Evolutionary conservation across 2,329 filamentous ascomycete species (phyloP).

Genomic region (Coleophoma crateriformis): DNA sequence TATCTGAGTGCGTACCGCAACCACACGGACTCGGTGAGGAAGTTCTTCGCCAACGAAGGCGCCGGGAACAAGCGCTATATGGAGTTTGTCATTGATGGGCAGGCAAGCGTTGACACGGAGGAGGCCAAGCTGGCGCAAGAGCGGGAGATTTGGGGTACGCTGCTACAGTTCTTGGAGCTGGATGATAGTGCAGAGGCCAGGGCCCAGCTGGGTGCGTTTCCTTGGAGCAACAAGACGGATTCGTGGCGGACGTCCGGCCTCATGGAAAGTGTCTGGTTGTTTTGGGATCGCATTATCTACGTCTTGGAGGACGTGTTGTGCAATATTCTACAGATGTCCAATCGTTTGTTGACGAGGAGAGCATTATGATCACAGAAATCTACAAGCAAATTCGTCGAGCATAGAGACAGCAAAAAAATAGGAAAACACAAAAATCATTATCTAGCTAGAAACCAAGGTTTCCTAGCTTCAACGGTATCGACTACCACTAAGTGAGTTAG

Average conservation of each 20-base stretch:
- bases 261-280: neutral
- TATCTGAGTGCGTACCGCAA: slow-evolving; percentile 3
- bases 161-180: slow-evolving; percentile 1
- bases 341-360: too few relatives aligned
- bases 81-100: slow-evolving; percentile 4
- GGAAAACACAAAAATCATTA: too few relatives aligned
- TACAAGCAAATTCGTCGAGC: too few relatives aligned
- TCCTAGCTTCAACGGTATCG: too few relatives aligned
- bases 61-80: neutral
- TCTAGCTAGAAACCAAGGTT: too few relatives aligned
- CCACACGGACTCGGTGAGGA: slow-evolving; percentile 2
- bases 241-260: neutral
- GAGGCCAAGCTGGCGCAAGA: too few relatives aligned
- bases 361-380: too few relatives aligned
- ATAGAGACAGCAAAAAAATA: too few relatives aligned
- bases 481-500: too few relatives aligned
- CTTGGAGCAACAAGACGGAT: slow-evolving; percentile 2
- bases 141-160: slow-evolving; percentile 1
- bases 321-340: neutral
- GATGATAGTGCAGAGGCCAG: neutral
- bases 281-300: neutral
- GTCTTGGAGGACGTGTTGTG: neutral
- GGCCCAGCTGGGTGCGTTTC: slow-evolving; percentile 3
- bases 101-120: neutral
- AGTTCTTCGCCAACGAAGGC: slow-evolving; percentile 1